phyloP scores from a whole-genome alignment of 2,329 filamentous ascomycete genomes.

The Aspergillus viridinutans region DNA sequence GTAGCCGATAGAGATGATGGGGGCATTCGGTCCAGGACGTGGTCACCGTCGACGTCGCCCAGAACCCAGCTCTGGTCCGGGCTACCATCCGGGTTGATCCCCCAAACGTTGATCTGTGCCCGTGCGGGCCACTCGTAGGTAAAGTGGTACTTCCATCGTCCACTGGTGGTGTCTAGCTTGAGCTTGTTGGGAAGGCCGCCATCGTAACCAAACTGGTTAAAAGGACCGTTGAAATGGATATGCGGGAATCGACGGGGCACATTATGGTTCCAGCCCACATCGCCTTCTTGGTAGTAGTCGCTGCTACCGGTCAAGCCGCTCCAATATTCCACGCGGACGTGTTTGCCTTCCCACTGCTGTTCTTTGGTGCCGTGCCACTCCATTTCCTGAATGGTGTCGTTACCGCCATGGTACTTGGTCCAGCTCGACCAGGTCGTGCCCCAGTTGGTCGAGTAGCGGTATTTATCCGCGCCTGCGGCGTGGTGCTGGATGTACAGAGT shows the following conservation, averaged over 20 bases:
- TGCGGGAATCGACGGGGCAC: constrained; percentile 55
- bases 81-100: constrained; percentile 58
- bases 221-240: constrained; percentile 57
- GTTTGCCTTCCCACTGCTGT: constrained; percentile 58
- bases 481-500: constrained; percentile 51
- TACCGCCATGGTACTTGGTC: constrained; percentile 50
- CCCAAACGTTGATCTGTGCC: constrained; percentile 62
- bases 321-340: constrained; percentile 61
- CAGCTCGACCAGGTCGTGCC: constrained; percentile 57
- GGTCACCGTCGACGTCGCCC: constrained; percentile 60
- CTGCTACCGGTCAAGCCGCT: constrained; percentile 56
- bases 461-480: constrained; percentile 58
- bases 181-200: constrained; percentile 53
- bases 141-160: constrained; percentile 56
- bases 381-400: constrained; percentile 44
- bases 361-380: constrained; percentile 53
- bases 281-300: constrained; percentile 56
- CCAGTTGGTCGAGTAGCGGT: constrained; percentile 59
- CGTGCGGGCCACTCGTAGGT: constrained; percentile 61
- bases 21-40: constrained; percentile 57
- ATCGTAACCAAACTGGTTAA: constrained; percentile 62
- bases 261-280: constrained; percentile 40
- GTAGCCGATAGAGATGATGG: constrained; percentile 54
- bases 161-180: constrained; percentile 42
- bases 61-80: constrained; percentile 57